A percentile compares a stretch with the other conserved stretches of the same genome.
Conservation (phyloP, 371 early-diverging fungal genomes). For the Neoconidiobolus thromboides region DNA sequence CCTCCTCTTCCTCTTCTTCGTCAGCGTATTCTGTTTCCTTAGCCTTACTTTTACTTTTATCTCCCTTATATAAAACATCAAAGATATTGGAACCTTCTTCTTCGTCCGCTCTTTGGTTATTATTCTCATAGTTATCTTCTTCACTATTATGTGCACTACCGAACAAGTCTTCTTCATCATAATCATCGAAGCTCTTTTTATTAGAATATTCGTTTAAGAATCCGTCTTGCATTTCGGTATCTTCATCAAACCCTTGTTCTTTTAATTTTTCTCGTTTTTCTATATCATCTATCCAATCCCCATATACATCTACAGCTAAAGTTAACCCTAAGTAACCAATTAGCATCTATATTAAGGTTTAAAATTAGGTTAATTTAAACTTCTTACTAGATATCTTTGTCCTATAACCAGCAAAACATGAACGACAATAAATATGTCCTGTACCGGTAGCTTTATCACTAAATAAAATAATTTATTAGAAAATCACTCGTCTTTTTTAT, state of each 20-base stretch:
- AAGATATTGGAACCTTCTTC: too few species aligned
- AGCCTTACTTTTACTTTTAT: too few species aligned
- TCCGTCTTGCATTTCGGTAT: background rate
- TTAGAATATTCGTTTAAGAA: too few species aligned
- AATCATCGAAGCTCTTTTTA: too few species aligned
- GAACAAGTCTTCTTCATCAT: too few species aligned
- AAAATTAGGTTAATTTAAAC: background rate
- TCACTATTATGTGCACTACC: too few species aligned
- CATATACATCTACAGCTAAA: conserved; percentile 3
- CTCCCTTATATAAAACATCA: too few species aligned
- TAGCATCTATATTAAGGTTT: background rate
- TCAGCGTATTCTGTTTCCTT: too few species aligned
- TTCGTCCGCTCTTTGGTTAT: too few species aligned
- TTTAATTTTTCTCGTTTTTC: background rate
- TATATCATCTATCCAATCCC: conserved; percentile 2
- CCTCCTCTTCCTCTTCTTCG: background rate
- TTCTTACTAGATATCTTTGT: background rate
- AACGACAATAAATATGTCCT: conserved; percentile 1
- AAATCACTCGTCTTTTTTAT: background rate
- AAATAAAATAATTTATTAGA: background rate
- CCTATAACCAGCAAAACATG: background rate
- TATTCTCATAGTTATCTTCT: too few species aligned
- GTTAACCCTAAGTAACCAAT: background rate
- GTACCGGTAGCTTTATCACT: background rate
- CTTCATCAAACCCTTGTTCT: background rate